Evolutionary conservation across 2,329 filamentous ascomycete species (phyloP).

Genomic region (Hortaea werneckii): DNA sequence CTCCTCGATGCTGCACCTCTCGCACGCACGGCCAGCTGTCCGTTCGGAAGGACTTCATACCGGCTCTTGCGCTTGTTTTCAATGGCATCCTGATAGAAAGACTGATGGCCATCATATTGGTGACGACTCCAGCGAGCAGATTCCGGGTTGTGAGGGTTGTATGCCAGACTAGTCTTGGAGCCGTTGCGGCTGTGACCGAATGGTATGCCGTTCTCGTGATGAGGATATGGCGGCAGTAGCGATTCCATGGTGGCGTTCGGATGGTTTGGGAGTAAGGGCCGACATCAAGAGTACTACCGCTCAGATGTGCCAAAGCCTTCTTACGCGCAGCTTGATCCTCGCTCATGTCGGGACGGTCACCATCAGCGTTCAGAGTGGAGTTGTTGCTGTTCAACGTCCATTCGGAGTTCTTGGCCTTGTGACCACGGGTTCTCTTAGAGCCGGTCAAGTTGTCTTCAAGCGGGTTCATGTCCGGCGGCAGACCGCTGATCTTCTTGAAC

Average conservation of each 20-base stretch:
- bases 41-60: slow-evolving; percentile 21
- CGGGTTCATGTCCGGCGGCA: slow-evolving; percentile 94
- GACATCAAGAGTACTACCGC: slow-evolving; percentile 34
- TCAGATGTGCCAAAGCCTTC: slow-evolving; percentile 48
- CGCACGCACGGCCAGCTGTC: slow-evolving; percentile 6
- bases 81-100: slow-evolving; percentile 20
- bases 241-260: slow-evolving; percentile 21
- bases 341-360: slow-evolving; percentile 30
- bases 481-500: slow-evolving; percentile 69
- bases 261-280: slow-evolving; percentile 6
- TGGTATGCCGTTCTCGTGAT: slow-evolving; percentile 48
- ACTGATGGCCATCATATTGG: slow-evolving; percentile 42
- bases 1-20: neutral
- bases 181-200: slow-evolving; percentile 69
- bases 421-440: slow-evolving; percentile 36
- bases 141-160: slow-evolving; percentile 40
- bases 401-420: slow-evolving; percentile 64
- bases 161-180: slow-evolving; percentile 48
- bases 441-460: slow-evolving; percentile 78
- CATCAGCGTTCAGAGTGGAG: slow-evolving; percentile 15
- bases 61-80: slow-evolving; percentile 27
- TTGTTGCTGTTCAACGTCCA: slow-evolving; percentile 35
- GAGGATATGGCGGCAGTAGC: slow-evolving; percentile 28
- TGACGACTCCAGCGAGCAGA: slow-evolving; percentile 44
- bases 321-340: slow-evolving; percentile 1